These are phyloP conservation scores for Talaromyces marneffei DNA, from an alignment of 2,329 filamentous ascomycete species.

Conservation along the genomic window DNA sequence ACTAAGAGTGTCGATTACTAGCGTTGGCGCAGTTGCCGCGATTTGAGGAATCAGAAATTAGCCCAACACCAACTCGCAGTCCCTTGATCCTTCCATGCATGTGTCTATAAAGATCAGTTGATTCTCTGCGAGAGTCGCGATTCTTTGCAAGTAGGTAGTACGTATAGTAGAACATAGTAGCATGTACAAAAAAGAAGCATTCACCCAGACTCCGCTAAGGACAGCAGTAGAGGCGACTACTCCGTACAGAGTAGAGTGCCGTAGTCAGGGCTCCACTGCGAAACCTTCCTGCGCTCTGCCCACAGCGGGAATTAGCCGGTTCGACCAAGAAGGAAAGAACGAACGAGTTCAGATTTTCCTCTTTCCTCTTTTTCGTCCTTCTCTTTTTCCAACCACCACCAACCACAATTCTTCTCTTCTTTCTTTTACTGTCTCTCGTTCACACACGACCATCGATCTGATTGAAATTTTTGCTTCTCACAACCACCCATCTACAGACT, in stretches of 20 bases:
- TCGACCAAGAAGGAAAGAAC: background rate
- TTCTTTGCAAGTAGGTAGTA: background rate
- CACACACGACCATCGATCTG: background rate
- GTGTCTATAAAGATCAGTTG: background rate
- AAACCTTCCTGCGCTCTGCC: background rate
- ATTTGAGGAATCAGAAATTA: constrained; percentile 4
- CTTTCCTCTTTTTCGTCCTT: background rate
- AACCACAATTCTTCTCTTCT: background rate
- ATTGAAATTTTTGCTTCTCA: background rate
- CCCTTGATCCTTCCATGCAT: constrained; percentile 2
- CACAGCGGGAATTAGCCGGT: background rate
- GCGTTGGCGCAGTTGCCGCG: constrained; percentile 6
- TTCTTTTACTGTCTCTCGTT: background rate
- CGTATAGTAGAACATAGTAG: background rate
- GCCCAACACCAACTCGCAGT: background rate
- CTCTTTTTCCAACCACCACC: background rate
- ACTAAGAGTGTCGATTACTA: background rate
- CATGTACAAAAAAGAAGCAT: background rate
- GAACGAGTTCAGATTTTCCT: background rate
- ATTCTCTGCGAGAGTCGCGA: background rate
- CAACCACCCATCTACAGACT: background rate
- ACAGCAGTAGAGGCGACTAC: background rate
- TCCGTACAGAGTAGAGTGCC: no score
- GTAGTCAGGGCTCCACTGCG: background rate
- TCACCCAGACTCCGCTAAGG: background rate